phyloP scores from a whole-genome alignment of 164 flowering plant genomes.

The Sextonia rubra region DNA sequence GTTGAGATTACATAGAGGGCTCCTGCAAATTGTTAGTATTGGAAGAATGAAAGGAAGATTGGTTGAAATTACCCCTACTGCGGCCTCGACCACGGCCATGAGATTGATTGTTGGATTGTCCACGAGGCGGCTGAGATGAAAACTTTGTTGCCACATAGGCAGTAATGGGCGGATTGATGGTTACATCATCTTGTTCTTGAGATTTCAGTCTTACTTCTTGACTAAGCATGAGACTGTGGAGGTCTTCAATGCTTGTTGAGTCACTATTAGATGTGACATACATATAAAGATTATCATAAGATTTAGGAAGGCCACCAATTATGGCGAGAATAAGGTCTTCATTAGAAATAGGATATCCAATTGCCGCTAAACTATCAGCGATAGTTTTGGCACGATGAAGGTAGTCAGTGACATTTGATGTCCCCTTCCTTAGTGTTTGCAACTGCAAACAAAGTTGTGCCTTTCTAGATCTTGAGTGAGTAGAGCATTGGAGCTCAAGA shows the following conservation, averaged over 20 bases:
- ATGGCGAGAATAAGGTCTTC: neutral
- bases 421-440: neutral
- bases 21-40: neutral
- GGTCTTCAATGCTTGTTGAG: neutral
- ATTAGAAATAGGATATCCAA: neutral
- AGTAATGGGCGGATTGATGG: neutral
- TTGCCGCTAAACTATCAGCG: neutral
- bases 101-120: neutral
- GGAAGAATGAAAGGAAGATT: neutral
- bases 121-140: neutral
- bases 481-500: neutral
- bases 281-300: neutral
- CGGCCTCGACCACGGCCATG: neutral
- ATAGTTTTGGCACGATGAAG: neutral
- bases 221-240: neutral
- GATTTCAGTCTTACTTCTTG: neutral
- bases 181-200: neutral
- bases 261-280: neutral
- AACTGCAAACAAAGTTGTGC: neutral
- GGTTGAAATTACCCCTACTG: neutral
- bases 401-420: neutral
- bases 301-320: neutral
- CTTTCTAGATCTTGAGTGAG: neutral
- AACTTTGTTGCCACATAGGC: neutral
- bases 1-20: neutral